Conservation (phyloP, 108 stramenopile genomes). For the Cyclotella distinguenda region DNA sequence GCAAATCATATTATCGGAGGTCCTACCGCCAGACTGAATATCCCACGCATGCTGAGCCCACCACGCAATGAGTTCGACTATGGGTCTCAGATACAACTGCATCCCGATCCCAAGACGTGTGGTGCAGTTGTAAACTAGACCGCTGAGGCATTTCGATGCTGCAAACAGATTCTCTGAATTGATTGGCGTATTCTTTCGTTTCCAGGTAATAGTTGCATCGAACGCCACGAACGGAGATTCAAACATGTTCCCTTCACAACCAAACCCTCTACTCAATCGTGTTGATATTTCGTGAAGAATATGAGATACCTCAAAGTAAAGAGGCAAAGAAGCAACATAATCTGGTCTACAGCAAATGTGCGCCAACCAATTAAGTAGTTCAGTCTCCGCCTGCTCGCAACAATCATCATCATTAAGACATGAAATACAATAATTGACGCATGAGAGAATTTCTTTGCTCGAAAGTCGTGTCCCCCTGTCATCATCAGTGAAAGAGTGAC, state of each 20-base stretch:
- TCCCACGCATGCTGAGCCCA: conserved; percentile 52
- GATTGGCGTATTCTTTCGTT: conserved; percentile 3
- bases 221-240: conserved; percentile 4
- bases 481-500: conserved; percentile 11
- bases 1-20: neutral
- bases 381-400: conserved; percentile 32
- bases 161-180: conserved; percentile 31
- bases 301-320: conserved; percentile 34
- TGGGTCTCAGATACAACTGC: conserved; percentile 52
- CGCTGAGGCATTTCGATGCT: conserved; percentile 25
- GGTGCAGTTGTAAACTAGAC: conserved; percentile 31
- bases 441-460: conserved; percentile 25
- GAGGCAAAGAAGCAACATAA: conserved; percentile 56
- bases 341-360: conserved; percentile 62
- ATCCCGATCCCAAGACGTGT: conserved; percentile 55
- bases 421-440: conserved; percentile 55
- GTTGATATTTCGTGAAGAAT: conserved; percentile 50
- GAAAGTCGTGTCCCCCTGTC: conserved; percentile 37
- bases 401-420: conserved; percentile 57
- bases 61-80: conserved; percentile 47
- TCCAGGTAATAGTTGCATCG: neutral
- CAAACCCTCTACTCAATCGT: conserved; percentile 30
- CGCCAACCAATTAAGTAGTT: conserved; percentile 60
- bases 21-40: conserved; percentile 14
- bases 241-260: neutral